Conservation (phyloP, 2,329 filamentous ascomycete genomes). For the Diaporthe nobilis region DNA sequence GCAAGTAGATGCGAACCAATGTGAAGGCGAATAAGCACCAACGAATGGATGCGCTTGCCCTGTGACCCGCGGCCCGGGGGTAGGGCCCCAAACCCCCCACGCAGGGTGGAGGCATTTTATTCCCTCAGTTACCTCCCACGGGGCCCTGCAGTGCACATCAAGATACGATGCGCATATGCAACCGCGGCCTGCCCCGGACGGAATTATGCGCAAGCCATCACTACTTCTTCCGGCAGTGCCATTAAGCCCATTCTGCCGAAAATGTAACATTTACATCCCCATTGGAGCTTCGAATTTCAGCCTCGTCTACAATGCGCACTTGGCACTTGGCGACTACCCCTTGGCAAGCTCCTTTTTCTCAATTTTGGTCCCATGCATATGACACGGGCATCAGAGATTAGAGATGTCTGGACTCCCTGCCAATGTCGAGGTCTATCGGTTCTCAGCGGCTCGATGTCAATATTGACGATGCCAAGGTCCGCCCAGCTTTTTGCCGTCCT, state of each 20-base stretch:
- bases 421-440: background rate
- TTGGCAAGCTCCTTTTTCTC: background rate
- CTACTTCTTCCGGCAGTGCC: slow-evolving; percentile 26
- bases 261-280: slow-evolving; percentile 4
- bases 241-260: slow-evolving; percentile 17
- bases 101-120: slow-evolving; percentile 28
- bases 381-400: background rate
- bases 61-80: background rate
- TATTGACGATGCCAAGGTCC: slow-evolving; percentile 5
- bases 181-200: slow-evolving; percentile 14
- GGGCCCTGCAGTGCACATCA: background rate
- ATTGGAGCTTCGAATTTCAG: slow-evolving; percentile 25
- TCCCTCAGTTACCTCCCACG: slow-evolving; percentile 7
- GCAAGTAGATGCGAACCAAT: background rate
- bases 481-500: background rate
- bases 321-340: slow-evolving; percentile 7
- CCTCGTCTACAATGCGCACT: slow-evolving; percentile 24
- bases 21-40: background rate
- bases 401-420: background rate
- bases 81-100: background rate
- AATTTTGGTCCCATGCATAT: background rate
- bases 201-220: slow-evolving; percentile 17
- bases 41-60: background rate
- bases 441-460: background rate
- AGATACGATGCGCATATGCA: slow-evolving; percentile 20